These are phyloP conservation scores for Neoboletus subvelutipes DNA, from an alignment of 768 basidiomycete genomes.

Conservation along the genomic window DNA sequence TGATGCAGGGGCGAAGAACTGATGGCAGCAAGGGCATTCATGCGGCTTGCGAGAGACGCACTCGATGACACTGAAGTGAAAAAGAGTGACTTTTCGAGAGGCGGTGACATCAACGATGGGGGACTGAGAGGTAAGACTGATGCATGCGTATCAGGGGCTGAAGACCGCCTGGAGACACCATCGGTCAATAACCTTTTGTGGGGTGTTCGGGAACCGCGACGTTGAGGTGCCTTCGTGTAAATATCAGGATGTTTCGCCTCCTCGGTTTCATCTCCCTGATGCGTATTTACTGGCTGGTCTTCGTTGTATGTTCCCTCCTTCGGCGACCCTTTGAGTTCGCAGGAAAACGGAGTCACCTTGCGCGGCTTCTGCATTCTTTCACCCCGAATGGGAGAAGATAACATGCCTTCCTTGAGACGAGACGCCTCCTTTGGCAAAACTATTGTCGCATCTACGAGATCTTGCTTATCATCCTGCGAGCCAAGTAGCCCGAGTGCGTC, in stretches of 20 bases:
- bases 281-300: neutral
- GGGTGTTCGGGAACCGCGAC: slow-evolving; percentile 8
- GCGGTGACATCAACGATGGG: slow-evolving; percentile 53
- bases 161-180: slow-evolving; percentile 10
- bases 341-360: slow-evolving; percentile 11
- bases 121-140: slow-evolving; percentile 56
- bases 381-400: neutral
- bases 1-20: neutral
- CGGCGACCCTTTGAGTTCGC: neutral
- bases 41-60: slow-evolving; percentile 13
- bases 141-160: slow-evolving; percentile 30
- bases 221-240: slow-evolving; percentile 20
- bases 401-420: neutral
- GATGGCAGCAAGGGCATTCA: neutral
- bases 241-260: slow-evolving; percentile 6
- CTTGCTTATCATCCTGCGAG: neutral
- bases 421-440: neutral
- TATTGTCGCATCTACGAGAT: neutral
- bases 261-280: neutral
- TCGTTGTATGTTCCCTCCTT: neutral
- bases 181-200: neutral
- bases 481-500: neutral
- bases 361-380: neutral
- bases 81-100: slow-evolving; percentile 54
- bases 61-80: slow-evolving; percentile 39